Base-by-base conservation (phyloP, 148 eudicot species). In the Euryodendron excelsum region DNA sequence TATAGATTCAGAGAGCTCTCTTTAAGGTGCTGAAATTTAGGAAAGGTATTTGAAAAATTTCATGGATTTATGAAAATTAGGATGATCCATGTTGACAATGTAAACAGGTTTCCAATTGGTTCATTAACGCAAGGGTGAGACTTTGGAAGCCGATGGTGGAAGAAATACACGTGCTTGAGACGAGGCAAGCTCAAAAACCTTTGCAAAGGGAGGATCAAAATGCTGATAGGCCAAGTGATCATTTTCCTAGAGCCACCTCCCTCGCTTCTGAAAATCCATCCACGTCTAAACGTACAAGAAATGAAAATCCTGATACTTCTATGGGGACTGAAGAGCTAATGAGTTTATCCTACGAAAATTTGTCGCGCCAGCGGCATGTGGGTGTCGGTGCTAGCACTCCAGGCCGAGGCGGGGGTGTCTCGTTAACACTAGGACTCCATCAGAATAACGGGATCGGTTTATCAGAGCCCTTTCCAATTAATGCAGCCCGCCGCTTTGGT, bases 91-190 rank as follows among this genome's bases (percentile, higher is more conserved):
- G 1, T 66, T 30, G 41, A 47, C 53, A 68, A 68, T 76, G 71
- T 33, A 27, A 69, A 25, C 69, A 89, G 92, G 92, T 89, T 17
- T 89, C 92, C 0, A 89, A 89, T 80, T 89, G 92, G 92, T 89
- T 89, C 30, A 89, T 89, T 67, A 89, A 89, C 25, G 92, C 92
- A 30, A 83, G 92, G 75, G 92, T 89, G 21, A 79, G 92, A 66
- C 82, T 89, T 2, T 89, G 92, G 92, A 89, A 89, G 79, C 92
- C 92, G 3, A 87, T 89, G 92, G 92, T 89, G 55, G 92, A 89
- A 76, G 92, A 89, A 77, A 87, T 89, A 56, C 90, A 89, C 82
- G 80, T 55, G 78, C 88, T 89, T 5, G 90, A 89, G 72, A 87
- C 90, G 1, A 74, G 85, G 3, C 87, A 87, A 60, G 73, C 64